Base-by-base conservation (phyloP, 192 early-diverging fungal genomes). In the Podila horticola region DNA sequence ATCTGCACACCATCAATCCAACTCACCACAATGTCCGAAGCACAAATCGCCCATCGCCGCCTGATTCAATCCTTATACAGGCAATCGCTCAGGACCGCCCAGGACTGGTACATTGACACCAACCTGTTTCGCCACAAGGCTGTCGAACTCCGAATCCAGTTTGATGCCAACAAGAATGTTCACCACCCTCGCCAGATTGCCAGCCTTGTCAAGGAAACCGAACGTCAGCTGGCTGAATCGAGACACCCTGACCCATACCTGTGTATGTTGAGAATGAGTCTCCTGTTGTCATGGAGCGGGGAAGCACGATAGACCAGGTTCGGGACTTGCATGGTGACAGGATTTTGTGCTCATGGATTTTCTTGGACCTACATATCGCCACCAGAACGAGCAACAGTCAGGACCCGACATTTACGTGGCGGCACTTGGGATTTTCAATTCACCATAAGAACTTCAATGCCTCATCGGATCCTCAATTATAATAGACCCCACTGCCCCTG, bases 71-170 rank as follows among this genome's bases (percentile, higher is more conserved):
- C 92, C 24, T 86, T 98, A 58, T 97, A 97, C 91, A 90, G 88
- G 79, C 88, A 91, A 50, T 92, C 95, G 17, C 92, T 98, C 57
- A 89, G 91, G 77, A 88, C 92, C 33, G 88, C 93, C 20, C 84
- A 89, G 59, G 95, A 97, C 86, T 98, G 96, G 97, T 94, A 94
- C 84, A 94, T 94, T 74, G 90, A 93, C 79, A 91, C 93, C 60
- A 79, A 82, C 48, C 83, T 92, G 57, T 95, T 86, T 89, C 91
- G 97, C 49, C 90, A 92, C 66, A 94, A 94, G 84, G 89, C 92
- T 45, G 67, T 97, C 67, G 88, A 94, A 64, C 94, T 98, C 83
- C 88, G 96, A 38, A 88, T 89, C 34, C 84, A 91, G 70, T 97
- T 98, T 70, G 96, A 97, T 69, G 86, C 84, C 45, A 95, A 95